phyloP scores from a whole-genome alignment of 495 filamentous ascomycete genomes.

The Melanomma pulvis-pyrius region DNA sequence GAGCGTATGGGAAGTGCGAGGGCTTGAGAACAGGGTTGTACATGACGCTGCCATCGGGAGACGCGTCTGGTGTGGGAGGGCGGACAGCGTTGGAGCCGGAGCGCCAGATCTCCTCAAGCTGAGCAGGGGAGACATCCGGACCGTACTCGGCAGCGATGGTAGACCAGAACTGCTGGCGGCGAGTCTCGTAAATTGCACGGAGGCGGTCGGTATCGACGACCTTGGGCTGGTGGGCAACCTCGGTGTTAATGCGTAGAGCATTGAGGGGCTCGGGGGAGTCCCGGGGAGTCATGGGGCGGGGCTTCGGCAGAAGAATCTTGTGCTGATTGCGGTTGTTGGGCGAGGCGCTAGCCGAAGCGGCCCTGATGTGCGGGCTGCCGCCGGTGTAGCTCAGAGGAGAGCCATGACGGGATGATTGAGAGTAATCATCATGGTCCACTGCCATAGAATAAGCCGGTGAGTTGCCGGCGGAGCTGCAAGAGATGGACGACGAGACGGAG shows the following conservation, averaged over 20 bases:
- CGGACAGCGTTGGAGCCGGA: constrained; percentile 23
- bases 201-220: constrained; percentile 69
- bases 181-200: constrained; percentile 66
- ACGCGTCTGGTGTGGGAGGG: constrained; percentile 40
- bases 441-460: constrained; percentile 41
- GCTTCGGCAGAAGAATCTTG: constrained; percentile 43
- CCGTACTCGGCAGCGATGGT: constrained; percentile 73
- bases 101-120: constrained; percentile 72
- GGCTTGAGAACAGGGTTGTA: constrained; percentile 35
- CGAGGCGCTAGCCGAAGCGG: constrained; percentile 30
- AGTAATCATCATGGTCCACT: constrained; percentile 36
- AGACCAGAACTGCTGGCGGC: constrained; percentile 72
- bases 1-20: constrained; percentile 33
- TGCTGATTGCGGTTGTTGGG: constrained; percentile 38
- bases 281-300: constrained; percentile 32
- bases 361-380: constrained; percentile 25
- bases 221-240: constrained; percentile 34
- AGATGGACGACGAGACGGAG: constrained; percentile 58
- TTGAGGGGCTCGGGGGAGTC: constrained; percentile 38
- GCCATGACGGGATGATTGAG: constrained; percentile 38
- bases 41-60: constrained; percentile 38
- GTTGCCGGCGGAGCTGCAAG: constrained; percentile 38
- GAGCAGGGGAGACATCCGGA: constrained; percentile 59
- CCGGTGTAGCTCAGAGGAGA: constrained; percentile 37
- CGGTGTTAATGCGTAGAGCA: constrained; percentile 40